These are phyloP conservation scores for Hyphodiscus sp. DNA, from an alignment of 2,329 filamentous ascomycete species.

Conservation along the genomic window DNA sequence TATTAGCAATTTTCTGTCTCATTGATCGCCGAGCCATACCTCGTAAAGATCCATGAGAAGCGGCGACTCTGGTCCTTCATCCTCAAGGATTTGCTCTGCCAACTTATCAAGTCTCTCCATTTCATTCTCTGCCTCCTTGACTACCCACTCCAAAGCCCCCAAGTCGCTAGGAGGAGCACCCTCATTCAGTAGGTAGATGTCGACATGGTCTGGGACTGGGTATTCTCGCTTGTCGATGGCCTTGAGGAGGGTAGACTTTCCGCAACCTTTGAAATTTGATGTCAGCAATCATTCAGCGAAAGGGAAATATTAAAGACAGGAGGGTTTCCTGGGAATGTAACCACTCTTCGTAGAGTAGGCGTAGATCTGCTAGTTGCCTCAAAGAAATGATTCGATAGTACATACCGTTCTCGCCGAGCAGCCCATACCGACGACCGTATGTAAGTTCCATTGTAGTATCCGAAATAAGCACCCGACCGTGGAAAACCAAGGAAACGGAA, in stretches of 20 bases:
- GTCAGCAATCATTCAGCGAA: too few species aligned
- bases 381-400: too few species aligned
- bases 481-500: constrained; percentile 89
- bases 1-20: constrained; percentile 19
- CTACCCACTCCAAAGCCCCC: constrained; percentile 95
- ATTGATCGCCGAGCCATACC: constrained; percentile 46
- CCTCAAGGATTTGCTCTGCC: constrained; percentile 85
- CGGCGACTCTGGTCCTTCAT: constrained; percentile 84
- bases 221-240: constrained; percentile 90
- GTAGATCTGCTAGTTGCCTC: too few species aligned
- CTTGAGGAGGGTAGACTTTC: constrained; percentile 97
- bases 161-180: constrained; percentile 84
- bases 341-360: constrained; percentile 49
- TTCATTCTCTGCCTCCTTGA: constrained; percentile 88
- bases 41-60: constrained; percentile 93
- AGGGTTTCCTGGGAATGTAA: too few species aligned
- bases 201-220: constrained; percentile 91
- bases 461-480: constrained; percentile 91
- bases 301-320: too few species aligned
- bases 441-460: constrained; percentile 91
- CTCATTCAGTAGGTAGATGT: constrained; percentile 97
- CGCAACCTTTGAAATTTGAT: constrained; percentile 45
- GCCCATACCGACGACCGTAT: constrained; percentile 86
- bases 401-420: constrained; percentile 58
- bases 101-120: constrained; percentile 82